These are phyloP conservation scores for Alternaria sp. DNA, from an alignment of 2,329 filamentous ascomycete species.

Conservation along the genomic window DNA sequence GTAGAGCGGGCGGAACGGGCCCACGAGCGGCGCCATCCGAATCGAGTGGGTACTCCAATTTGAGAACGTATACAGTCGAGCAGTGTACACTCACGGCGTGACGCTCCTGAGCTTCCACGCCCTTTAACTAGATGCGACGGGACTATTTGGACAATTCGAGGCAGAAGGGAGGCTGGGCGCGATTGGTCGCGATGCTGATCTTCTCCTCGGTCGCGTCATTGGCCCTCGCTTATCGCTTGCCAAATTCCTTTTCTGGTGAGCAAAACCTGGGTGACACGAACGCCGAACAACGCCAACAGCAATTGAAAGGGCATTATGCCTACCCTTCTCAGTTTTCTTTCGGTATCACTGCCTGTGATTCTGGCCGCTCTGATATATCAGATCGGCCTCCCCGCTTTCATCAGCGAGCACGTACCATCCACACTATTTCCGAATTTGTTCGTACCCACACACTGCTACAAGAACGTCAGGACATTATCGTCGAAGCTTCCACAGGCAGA, in stretches of 20 bases:
- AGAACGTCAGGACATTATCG: conserved; percentile 56
- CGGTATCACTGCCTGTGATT: conserved; percentile 36
- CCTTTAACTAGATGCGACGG: too few relatives aligned
- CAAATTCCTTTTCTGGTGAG: background rate
- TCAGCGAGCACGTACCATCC: conserved; percentile 28
- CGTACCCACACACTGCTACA: conserved; percentile 54
- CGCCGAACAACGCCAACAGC: background rate
- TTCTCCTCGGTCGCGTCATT: conserved; percentile 1
- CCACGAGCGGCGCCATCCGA: background rate
- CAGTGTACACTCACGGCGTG: background rate
- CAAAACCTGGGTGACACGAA: background rate
- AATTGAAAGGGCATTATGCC: conserved; percentile 29
- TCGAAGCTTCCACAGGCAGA: conserved; percentile 48
- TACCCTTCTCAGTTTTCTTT: conserved; percentile 30
- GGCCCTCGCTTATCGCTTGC: conserved; percentile 14
- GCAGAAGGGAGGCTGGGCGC: background rate
- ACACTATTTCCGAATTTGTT: conserved; percentile 37
- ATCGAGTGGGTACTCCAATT: background rate
- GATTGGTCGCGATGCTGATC: background rate
- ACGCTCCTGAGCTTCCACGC: background rate
- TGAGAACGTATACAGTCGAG: background rate
- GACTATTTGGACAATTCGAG: background rate
- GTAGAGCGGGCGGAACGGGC: background rate
- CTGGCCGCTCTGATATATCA: conserved; percentile 43
- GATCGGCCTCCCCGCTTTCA: conserved; percentile 28